Evolutionary conservation across 495 filamentous ascomycete genomes (phyloP), one percentile per base, ranked within the genome.

Genomic region (Acidomyces sp.): DNA sequence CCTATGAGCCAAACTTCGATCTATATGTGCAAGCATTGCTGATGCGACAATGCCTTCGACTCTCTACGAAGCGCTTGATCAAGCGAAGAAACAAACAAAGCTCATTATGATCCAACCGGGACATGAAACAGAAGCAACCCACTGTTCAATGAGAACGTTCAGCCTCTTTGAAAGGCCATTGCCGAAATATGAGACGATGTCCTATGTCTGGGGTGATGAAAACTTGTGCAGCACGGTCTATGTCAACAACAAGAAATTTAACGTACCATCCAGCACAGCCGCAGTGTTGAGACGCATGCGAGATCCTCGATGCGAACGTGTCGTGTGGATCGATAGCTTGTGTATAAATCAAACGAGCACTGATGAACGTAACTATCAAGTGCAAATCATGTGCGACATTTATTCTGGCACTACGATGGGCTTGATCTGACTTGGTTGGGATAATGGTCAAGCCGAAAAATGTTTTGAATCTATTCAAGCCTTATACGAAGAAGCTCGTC

Each of bases 301-400:
- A n/a, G n/a, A n/a, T n/a, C n/a, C n/a, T n/a, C n/a, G n/a, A n/a
- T n/a, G n/a, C n/a, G n/a, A n/a, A n/a, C n/a, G n/a, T n/a, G n/a
- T n/a, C n/a, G n/a, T n/a, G n/a, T n/a, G n/a, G n/a, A n/a, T n/a
- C n/a, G n/a, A n/a, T n/a, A n/a, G n/a, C n/a, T n/a, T n/a, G n/a
- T n/a, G n/a, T n/a, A 34, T 34, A 34, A 6, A 7, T 16, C 15
- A 16, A 16, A 11, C n/a, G 32, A 34, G 18, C 15, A 11, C 18
- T 11, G 15, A 9, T 6, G 32, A 34, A 13, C 32, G 32, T 7
- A 34, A 34, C 15, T 34, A 34, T 17, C 15, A 6, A 11, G 32
- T 34, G 6, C 32, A 34, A 17, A 11, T 34, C 15, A 34, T 34
- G 32, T 34, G 32, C 32, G 32, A 34, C 12, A 34, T 34, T 16